Evolutionary conservation across 495 filamentous ascomycete species (phyloP), one percentile per base, ranked within the genome.

Genomic region (Cudoniella acicularis): DNA sequence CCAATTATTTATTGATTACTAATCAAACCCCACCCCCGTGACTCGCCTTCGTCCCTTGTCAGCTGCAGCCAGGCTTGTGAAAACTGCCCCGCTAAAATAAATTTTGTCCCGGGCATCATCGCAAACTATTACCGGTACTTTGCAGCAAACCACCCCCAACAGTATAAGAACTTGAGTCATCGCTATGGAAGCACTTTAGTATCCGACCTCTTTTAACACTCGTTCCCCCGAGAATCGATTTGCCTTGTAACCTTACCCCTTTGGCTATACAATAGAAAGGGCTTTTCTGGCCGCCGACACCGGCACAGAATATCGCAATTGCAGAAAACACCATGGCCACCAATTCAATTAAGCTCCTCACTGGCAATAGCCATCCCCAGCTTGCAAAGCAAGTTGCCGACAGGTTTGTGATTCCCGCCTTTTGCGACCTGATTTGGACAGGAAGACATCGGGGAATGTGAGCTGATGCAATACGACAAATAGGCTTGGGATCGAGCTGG

Each of bases 271-370:
- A 36, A 36, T n/a, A n/a, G n/a, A n/a, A n/a, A n/a, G n/a, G n/a
- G n/a, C n/a, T n/a, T n/a, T n/a, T n/a, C n/a, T n/a, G n/a, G n/a
- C n/a, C n/a, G n/a, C n/a, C n/a, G n/a, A n/a, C n/a, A n/a, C n/a
- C n/a, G n/a, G n/a, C 17, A 48, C 24, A 49, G 10, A 36, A 4
- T 36, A 36, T 36, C 30, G 4, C 30, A 36, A 36, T 36, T 36
- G 30, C 30, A 36, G 30, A 4, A 36, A 36, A 63, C 71, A 76
- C 57, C 61, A 89, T 89, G 86, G 79, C 86, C 62, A 78, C 84
- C 53, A 98, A 98, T 81, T 92, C 91, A 49, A 96, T 98, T 76
- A 98, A 98, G 75, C 75, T 98, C 63, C 82, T 98, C 70, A 94
- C 92, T 67, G 93, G 93, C 65, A 95, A 93, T 74, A 96, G 92